These are phyloP conservation scores for Calonectria pseudoturangicola DNA, from an alignment of 2,329 filamentous ascomycete genomes.

Conservation along the genomic window DNA sequence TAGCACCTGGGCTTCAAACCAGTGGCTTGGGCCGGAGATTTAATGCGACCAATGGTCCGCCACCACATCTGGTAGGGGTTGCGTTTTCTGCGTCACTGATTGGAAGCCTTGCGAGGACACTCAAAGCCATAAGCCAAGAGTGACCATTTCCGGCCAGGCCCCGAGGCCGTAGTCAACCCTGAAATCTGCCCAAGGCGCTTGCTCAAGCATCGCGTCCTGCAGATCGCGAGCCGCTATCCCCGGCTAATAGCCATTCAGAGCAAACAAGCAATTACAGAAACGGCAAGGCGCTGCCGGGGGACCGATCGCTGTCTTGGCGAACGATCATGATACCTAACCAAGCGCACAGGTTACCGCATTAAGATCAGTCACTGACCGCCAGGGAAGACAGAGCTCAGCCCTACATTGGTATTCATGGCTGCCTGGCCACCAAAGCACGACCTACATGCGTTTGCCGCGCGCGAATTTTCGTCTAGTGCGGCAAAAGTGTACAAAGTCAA, in stretches of 20 bases:
- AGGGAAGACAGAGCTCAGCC: background rate
- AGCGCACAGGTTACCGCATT: background rate
- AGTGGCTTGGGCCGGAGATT: conserved; percentile 10
- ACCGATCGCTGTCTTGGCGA: conserved; percentile 7
- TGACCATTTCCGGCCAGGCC: background rate
- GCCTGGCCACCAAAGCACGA: background rate
- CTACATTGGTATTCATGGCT: background rate
- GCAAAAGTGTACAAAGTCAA: background rate
- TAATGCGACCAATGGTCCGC: background rate
- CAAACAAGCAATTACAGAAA: too few species aligned
- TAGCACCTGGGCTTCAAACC: background rate
- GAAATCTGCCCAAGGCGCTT: conserved; percentile 5
- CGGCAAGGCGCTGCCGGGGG: background rate
- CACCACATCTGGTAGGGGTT: background rate
- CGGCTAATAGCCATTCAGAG: background rate
- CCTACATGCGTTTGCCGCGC: conserved; percentile 12
- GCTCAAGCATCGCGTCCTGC: background rate
- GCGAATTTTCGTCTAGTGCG: conserved; percentile 3
- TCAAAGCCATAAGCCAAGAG: background rate
- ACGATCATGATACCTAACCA: background rate
- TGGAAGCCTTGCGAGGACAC: background rate
- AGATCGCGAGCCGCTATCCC: background rate
- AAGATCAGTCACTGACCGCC: background rate
- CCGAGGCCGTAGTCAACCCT: background rate
- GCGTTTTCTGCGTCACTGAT: background rate